Evolutionary conservation across 2,329 filamentous ascomycete species (phyloP).

Genomic region (Nigrospora osmanthi): DNA sequence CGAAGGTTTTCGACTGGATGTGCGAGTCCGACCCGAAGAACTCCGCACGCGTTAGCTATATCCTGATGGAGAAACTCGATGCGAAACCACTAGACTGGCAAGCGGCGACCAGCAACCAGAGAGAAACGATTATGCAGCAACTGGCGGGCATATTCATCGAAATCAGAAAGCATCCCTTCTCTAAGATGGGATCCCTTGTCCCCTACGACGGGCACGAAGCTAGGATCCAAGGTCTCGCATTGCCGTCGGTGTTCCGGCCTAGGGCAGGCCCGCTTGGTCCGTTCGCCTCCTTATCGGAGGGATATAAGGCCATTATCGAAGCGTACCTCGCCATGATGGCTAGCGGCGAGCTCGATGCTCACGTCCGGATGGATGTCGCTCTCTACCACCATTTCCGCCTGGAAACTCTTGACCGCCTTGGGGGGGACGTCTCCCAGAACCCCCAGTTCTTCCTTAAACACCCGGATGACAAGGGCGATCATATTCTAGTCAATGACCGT

Average conservation of each 20-base stretch:
- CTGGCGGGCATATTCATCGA: constrained; percentile 21
- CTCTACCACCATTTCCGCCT: constrained; percentile 13
- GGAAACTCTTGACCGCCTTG: constrained; percentile 10
- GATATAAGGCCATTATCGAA: constrained; percentile 7
- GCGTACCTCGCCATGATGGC: constrained; percentile 14
- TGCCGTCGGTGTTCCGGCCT: constrained; percentile 7
- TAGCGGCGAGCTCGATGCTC: constrained; percentile 13
- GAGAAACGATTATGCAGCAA: constrained; percentile 21
- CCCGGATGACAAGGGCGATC: constrained; percentile 36
- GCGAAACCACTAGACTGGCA: constrained; percentile 26
- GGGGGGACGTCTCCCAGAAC: constrained; percentile 7
- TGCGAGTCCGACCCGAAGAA: constrained; percentile 21
- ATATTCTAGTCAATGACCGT: constrained; percentile 29
- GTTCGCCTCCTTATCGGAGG: constrained; percentile 14
- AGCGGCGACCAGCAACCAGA: constrained; percentile 13
- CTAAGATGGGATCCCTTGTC: constrained; percentile 13
- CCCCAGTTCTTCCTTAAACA: constrained; percentile 30
- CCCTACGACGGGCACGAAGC: background rate
- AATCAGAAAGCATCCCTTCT: constrained; percentile 22
- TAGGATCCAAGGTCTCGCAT: constrained; percentile 11
- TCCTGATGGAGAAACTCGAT: constrained; percentile 31
- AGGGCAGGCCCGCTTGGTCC: constrained; percentile 10
- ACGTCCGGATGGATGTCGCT: constrained; percentile 11
- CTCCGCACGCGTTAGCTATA: constrained; percentile 27
- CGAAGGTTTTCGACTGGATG: constrained; percentile 23